phyloP scores from a whole-genome alignment of 768 basidiomycete genomes.

The Kwoniella bestiolae region DNA sequence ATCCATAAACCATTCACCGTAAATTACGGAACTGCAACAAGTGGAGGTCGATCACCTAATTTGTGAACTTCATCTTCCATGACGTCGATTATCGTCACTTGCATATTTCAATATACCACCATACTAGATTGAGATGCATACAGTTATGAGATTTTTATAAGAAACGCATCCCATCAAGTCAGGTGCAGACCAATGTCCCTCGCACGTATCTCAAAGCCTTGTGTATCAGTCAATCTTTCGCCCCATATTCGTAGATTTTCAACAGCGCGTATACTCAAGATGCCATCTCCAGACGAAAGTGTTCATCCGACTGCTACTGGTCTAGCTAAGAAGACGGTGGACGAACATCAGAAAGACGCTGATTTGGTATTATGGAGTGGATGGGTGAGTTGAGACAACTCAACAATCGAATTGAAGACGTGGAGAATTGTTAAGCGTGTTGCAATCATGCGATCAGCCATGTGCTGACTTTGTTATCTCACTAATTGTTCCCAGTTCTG shows the following conservation, averaged over 20 bases:
- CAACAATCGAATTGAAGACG: too few species aligned
- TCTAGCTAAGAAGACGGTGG: slow-evolving; percentile 63
- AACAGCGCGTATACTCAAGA: background rate
- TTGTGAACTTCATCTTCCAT: background rate
- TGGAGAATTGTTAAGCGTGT: too few species aligned
- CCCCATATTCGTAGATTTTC: too few species aligned
- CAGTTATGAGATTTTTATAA: too few species aligned
- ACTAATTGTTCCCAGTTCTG: slow-evolving; percentile 64
- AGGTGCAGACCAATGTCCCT: too few species aligned
- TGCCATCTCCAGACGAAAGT: slow-evolving; percentile 61
- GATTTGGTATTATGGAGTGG: slow-evolving; percentile 70
- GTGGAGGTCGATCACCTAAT: slow-evolving; percentile 6
- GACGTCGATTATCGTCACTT: slow-evolving; percentile 6
- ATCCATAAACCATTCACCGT: background rate
- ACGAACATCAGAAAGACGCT: slow-evolving; percentile 63
- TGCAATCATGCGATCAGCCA: background rate
- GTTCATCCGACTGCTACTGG: slow-evolving; percentile 68
- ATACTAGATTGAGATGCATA: too few species aligned
- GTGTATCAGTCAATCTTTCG: too few species aligned
- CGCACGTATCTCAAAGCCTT: too few species aligned
- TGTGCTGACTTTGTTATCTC: background rate
- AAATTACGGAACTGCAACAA: background rate
- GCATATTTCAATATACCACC: too few species aligned
- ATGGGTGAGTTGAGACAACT: slow-evolving; percentile 65
- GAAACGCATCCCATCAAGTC: too few species aligned